Conservation (phyloP, 1,284 basidiomycete genomes). For the Cryptococcus sp. region DNA sequence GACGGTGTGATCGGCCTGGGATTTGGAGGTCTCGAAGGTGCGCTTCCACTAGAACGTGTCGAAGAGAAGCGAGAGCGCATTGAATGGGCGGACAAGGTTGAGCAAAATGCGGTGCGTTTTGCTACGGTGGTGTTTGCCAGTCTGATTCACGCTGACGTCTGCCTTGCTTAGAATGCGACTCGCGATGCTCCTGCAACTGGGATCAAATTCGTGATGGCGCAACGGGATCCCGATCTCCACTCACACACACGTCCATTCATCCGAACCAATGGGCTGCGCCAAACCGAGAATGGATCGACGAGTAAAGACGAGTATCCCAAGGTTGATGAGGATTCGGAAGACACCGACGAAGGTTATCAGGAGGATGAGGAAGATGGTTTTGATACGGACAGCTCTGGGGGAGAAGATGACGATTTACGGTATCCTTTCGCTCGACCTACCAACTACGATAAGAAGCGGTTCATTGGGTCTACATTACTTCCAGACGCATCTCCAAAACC, state of each 20-base stretch:
- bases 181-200: background rate
- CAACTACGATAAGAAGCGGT: conserved; percentile 19
- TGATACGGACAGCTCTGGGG: conserved; percentile 32
- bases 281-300: background rate
- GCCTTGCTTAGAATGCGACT: background rate
- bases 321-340: conserved; percentile 9
- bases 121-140: too few species aligned
- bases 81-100: conserved; percentile 23
- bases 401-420: conserved; percentile 7
- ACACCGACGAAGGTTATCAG: conserved; percentile 34
- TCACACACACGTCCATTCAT: background rate
- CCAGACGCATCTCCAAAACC: conserved; percentile 13
- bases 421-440: conserved; percentile 32
- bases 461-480: conserved; percentile 13
- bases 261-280: background rate
- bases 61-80: conserved; percentile 26
- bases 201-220: background rate
- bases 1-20: conserved; percentile 16
- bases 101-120: too few species aligned
- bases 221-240: background rate
- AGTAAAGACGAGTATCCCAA: background rate
- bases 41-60: conserved; percentile 13
- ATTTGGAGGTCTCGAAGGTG: conserved; percentile 7
- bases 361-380: conserved; percentile 43
- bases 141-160: too few species aligned